phyloP scores from a whole-genome alignment of 306 rosid species.

The Cicer arietinum region DNA sequence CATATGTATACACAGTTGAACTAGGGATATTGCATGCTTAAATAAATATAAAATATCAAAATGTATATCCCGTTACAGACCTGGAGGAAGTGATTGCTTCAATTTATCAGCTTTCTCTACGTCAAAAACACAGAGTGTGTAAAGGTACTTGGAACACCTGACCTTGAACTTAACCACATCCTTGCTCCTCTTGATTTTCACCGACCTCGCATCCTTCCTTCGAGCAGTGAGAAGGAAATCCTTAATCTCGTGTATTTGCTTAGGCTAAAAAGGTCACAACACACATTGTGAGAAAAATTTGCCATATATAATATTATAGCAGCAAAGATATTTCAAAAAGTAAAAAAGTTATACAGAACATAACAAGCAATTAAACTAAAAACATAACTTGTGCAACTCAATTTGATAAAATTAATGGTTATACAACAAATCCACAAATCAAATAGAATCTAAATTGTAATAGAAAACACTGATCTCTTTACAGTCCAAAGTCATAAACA shows the following conservation, averaged over 20 bases:
- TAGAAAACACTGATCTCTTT: background rate
- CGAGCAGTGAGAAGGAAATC: conserved; percentile 90
- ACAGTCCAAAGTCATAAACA: background rate
- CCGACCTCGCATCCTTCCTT: conserved; percentile 88
- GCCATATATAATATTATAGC: background rate
- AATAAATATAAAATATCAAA: background rate
- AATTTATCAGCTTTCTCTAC: conserved; percentile 82
- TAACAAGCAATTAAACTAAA: background rate
- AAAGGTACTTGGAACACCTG: conserved; percentile 89
- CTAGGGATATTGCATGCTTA: background rate
- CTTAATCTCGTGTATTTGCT: conserved; percentile 92
- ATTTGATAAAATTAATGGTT: background rate
- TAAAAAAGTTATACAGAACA: background rate
- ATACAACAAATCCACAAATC: background rate
- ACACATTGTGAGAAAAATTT: background rate
- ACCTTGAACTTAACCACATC: conserved; percentile 92
- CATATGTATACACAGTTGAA: background rate
- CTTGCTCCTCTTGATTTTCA: conserved; percentile 81
- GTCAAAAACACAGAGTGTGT: conserved; percentile 86
- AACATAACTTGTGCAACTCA: background rate
- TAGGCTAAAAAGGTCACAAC: conserved; percentile 58
- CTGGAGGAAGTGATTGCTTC: conserved; percentile 97
- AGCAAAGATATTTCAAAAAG: background rate
- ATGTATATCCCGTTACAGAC: conserved; percentile 30
- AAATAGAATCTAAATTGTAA: background rate